phyloP scores from a whole-genome alignment of 208 protist species.

The Phytomonas sp. region DNA sequence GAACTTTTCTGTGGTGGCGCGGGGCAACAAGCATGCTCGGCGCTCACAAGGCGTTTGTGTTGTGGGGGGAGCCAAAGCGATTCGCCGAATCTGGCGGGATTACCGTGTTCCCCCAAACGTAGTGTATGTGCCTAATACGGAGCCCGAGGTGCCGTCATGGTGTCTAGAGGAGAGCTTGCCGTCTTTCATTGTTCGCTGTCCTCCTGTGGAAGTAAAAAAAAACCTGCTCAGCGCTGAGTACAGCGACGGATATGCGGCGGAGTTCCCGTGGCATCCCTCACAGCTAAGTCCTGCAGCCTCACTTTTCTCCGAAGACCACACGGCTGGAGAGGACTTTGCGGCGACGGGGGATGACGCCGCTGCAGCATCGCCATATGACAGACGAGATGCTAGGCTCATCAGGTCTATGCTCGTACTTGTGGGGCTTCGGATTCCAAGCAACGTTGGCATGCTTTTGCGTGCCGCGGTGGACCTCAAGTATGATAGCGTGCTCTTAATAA shows the following conservation, averaged over 20 bases:
- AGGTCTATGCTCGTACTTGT: conserved; percentile 62
- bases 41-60: conserved; percentile 51
- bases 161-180: conserved; percentile 55
- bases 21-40: conserved; percentile 38
- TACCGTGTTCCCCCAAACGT: conserved; percentile 63
- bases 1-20: conserved; percentile 41
- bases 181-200: conserved; percentile 56
- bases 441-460: conserved; percentile 63
- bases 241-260: conserved; percentile 72
- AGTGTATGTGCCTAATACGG: conserved; percentile 68
- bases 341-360: background rate
- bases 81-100: conserved; percentile 60
- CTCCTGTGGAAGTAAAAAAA: conserved; percentile 52
- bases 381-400: conserved; percentile 13
- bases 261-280: conserved; percentile 37
- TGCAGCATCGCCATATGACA: background rate
- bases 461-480: conserved; percentile 71
- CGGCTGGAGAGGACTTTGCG: conserved; percentile 5
- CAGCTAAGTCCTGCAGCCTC: conserved; percentile 9
- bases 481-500: conserved; percentile 53
- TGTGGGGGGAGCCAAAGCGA: conserved; percentile 59
- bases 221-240: conserved; percentile 70
- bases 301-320: conserved; percentile 10
- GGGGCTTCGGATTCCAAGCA: conserved; percentile 79
- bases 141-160: conserved; percentile 44